A percentile compares a stretch with the other conserved stretches of the same genome.
Evolutionary conservation across 768 basidiomycete species (phyloP).

Genomic region (Boletus rufocinnamomeus): DNA sequence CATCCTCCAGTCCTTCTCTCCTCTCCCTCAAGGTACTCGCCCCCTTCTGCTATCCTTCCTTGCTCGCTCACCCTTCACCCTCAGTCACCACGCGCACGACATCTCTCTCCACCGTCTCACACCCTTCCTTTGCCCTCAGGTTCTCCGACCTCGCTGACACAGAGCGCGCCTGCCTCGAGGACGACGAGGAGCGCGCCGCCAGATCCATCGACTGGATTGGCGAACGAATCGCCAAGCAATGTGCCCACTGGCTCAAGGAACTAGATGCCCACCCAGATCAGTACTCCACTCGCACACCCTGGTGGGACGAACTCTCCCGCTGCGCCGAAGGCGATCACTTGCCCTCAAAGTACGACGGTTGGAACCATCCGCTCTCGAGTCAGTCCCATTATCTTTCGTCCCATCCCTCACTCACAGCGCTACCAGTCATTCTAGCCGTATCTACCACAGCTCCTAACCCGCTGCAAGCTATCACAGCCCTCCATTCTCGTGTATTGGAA

Average conservation of each 20-base stretch:
- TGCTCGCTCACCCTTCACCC: constrained; percentile 9
- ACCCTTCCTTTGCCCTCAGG: constrained; percentile 70
- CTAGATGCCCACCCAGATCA: constrained; percentile 49
- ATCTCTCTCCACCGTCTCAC: constrained; percentile 65
- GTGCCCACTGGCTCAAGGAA: constrained; percentile 71
- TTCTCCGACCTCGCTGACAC: constrained; percentile 77
- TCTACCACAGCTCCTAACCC: constrained; percentile 84
- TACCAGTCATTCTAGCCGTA: constrained; percentile 74
- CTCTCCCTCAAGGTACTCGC: constrained; percentile 69
- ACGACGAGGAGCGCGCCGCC: constrained; percentile 75
- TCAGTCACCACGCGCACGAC: constrained; percentile 84
- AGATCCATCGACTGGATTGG: constrained; percentile 88
- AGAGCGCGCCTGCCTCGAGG: constrained; percentile 73
- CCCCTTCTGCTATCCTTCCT: not conserved
- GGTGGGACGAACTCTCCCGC: constrained; percentile 84
- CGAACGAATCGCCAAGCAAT: constrained; percentile 62
- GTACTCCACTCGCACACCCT: constrained; percentile 57
- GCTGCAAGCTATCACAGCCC: constrained; percentile 70
- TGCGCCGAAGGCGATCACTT: constrained; percentile 78
- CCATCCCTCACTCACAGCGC: constrained; percentile 12
- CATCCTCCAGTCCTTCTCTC: constrained; percentile 83
- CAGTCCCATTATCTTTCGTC: constrained; percentile 33
- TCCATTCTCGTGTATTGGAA: constrained; percentile 67
- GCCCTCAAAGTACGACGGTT: constrained; percentile 71
- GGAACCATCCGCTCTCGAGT: constrained; percentile 89